Conservation (phyloP, 1,284 basidiomycete species). For the Vanrija sp. region DNA sequence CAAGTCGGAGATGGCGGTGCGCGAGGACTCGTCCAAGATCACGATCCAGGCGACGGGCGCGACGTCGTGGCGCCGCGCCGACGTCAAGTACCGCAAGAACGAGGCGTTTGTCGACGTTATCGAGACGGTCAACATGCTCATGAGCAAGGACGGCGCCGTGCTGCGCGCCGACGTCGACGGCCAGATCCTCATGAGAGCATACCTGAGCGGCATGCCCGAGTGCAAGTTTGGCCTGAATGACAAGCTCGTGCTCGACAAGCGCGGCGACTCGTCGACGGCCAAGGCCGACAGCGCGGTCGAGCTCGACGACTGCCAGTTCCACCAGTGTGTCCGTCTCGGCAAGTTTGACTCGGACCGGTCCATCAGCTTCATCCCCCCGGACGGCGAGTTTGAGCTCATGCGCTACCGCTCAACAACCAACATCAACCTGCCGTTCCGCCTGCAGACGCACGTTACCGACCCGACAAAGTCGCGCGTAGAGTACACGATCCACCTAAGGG, state of each 20-base stretch:
- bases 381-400: conserved; percentile 99
- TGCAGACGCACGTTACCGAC: conserved; percentile 90
- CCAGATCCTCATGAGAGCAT: conserved; percentile 96
- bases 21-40: conserved; percentile 92
- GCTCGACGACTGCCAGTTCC: conserved; percentile 96
- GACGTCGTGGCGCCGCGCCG: conserved; percentile 86
- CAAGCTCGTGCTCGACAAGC: conserved; percentile 93
- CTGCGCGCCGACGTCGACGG: conserved; percentile 97
- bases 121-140: conserved; percentile 90
- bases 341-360: conserved; percentile 90
- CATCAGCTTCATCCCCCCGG: conserved; percentile 95
- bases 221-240: conserved; percentile 99
- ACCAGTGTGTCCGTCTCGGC: conserved; percentile 92
- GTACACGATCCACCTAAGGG: conserved; percentile 82
- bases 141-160: conserved; percentile 90
- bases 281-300: conserved; percentile 74
- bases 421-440: conserved; percentile 85
- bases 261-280: conserved; percentile 56
- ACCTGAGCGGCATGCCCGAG: conserved; percentile 89
- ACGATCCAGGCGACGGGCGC: conserved; percentile 93
- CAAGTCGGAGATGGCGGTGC: conserved; percentile 69
- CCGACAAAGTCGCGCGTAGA: conserved; percentile 86
- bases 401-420: conserved; percentile 92
- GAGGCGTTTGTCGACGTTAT: conserved; percentile 98
- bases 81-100: conserved; percentile 98